A percentile compares a stretch with the other conserved stretches of the same genome.
Conservation (phyloP, 441 rosid genomes). For the California macrophylla region DNA sequence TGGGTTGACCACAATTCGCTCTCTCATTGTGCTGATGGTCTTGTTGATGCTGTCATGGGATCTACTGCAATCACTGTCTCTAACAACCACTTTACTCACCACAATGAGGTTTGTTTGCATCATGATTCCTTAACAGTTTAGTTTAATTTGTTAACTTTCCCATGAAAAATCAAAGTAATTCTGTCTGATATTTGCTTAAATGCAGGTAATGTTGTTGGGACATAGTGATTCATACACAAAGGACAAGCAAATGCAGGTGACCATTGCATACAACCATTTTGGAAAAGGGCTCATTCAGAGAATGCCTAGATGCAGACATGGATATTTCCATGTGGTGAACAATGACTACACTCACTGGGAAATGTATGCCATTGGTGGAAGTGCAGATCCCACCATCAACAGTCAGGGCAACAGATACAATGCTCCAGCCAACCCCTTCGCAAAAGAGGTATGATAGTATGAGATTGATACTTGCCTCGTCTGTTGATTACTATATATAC, state of each 20-base stretch:
- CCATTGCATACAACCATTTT: conserved; percentile 91
- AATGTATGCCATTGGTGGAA: conserved; percentile 97
- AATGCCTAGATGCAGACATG: conserved; percentile 98
- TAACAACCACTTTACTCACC: conserved; percentile 83
- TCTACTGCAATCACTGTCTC: conserved; percentile 86
- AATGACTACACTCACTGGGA: conserved; percentile 99
- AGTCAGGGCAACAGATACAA: conserved; percentile 89
- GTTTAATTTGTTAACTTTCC: not conserved
- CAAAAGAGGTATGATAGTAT: conserved; percentile 57
- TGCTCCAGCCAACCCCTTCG: conserved; percentile 64
- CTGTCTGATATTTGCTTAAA: conserved; percentile 1
- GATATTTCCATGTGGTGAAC: conserved; percentile 94
- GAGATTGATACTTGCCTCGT: too few species aligned
- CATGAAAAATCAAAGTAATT: not conserved
- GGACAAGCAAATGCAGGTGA: conserved; percentile 88
- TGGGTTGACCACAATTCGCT: conserved; percentile 94
- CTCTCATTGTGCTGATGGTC: conserved; percentile 87
- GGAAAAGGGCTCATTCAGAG: conserved; percentile 96
- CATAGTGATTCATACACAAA: conserved; percentile 76
- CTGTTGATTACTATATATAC: too few species aligned
- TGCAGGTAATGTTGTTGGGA: conserved; percentile 69
- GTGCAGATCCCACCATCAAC: conserved; percentile 84
- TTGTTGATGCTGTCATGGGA: conserved; percentile 90
- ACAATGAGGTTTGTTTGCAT: conserved; percentile 58
- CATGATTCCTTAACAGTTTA: not conserved